Conservation (phyloP, 257 asterid genomes). For the Solanum medicagineum region DNA sequence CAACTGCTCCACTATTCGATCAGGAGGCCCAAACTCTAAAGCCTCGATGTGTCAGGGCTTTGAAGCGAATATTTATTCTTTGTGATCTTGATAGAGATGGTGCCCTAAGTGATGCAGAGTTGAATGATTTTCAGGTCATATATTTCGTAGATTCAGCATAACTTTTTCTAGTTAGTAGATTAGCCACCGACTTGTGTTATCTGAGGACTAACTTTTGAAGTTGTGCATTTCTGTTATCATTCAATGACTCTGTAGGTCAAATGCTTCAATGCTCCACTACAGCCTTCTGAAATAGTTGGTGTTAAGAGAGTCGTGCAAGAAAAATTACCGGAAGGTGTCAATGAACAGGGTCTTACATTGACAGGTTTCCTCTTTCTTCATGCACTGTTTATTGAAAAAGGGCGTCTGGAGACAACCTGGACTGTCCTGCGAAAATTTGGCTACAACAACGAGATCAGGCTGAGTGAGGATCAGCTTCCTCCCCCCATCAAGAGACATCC, state of each 20-base stretch:
- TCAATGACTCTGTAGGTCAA: constrained; percentile 47
- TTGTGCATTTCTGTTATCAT: background rate
- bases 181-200: background rate
- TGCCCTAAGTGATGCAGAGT: constrained; percentile 89
- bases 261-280: constrained; percentile 93
- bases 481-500: constrained; percentile 69
- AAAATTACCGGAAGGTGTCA: constrained; percentile 80
- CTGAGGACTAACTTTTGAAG: background rate
- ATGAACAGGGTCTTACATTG: constrained; percentile 85
- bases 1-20: constrained; percentile 94
- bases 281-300: constrained; percentile 84
- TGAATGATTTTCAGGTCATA: constrained; percentile 84
- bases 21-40: constrained; percentile 85
- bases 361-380: constrained; percentile 95
- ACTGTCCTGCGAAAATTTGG: constrained; percentile 95
- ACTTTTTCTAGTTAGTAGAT: background rate
- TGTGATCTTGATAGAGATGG: constrained; percentile 97
- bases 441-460: constrained; percentile 86
- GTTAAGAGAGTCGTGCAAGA: constrained; percentile 97
- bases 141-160: background rate
- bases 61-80: constrained; percentile 84
- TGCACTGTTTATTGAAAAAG: constrained; percentile 91
- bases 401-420: constrained; percentile 96
- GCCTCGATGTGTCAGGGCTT: constrained; percentile 91
- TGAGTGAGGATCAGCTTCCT: constrained; percentile 77